Percentiles rank a stretch among this genome's conserved stretches.
Conservation (phyloP, 2,329 filamentous ascomycete species). For the Sporothrix brunneoviolacea region DNA sequence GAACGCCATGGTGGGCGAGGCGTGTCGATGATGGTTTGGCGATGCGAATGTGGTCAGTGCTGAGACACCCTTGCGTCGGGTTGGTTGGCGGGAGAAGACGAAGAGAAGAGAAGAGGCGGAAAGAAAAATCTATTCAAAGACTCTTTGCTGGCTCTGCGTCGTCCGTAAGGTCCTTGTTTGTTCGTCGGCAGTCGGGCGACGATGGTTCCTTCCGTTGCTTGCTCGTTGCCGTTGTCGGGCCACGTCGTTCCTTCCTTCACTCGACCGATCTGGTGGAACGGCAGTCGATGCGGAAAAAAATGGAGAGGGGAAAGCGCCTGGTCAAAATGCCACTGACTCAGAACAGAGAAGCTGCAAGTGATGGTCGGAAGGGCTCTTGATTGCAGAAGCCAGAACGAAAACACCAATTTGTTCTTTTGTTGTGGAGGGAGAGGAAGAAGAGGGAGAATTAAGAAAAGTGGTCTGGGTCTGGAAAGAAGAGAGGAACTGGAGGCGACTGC, state of each 20-base stretch:
- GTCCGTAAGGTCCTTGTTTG: no score
- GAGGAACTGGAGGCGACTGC: slow-evolving; percentile 3
- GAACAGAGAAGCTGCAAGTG: not conserved
- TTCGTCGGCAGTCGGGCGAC: no score
- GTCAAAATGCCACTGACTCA: not conserved
- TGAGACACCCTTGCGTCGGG: not conserved
- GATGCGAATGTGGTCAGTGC: not conserved
- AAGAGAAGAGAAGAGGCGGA: not conserved
- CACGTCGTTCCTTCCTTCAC: not conserved
- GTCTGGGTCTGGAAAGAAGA: not conserved
- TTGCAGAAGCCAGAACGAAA: not conserved
- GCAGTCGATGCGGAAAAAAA: not conserved
- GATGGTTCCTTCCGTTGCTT: not conserved
- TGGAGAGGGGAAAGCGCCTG: not conserved
- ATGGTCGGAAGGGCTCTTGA: no score
- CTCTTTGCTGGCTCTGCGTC: not conserved
- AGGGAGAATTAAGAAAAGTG: not conserved
- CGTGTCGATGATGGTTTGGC: not conserved
- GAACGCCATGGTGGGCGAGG: slow-evolving; percentile 52
- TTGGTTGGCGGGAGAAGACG: not conserved
- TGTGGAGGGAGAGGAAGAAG: not conserved
- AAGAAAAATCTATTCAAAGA: not conserved
- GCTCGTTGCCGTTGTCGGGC: not conserved
- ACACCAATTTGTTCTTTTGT: not conserved
- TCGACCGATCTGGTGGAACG: not conserved